phyloP scores from a whole-genome alignment of 345 rosid species.

The Linum trigynum region DNA sequence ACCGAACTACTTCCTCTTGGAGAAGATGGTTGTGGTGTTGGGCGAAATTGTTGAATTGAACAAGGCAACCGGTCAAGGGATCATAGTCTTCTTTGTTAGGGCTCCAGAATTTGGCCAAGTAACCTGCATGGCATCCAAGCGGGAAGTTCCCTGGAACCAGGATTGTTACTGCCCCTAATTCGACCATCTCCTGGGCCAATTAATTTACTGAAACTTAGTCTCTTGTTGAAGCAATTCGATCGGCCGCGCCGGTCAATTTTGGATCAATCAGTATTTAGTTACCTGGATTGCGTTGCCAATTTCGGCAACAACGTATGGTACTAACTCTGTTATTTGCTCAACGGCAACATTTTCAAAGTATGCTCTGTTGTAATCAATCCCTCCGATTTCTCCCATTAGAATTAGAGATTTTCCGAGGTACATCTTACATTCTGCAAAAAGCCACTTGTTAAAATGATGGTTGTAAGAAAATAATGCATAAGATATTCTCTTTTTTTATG shows the following conservation, averaged over 20 bases:
- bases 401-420: constrained; percentile 51
- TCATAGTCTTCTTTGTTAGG: constrained; percentile 30
- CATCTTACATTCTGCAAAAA: constrained; percentile 30
- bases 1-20: constrained; percentile 24
- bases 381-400: constrained; percentile 66
- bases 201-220: constrained; percentile 22
- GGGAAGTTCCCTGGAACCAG: constrained; percentile 70
- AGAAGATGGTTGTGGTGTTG: constrained; percentile 42
- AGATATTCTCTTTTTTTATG: too few species aligned
- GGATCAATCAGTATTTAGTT: constrained; percentile 4
- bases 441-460: too few species aligned
- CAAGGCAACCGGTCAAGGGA: constrained; percentile 35
- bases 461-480: too few species aligned
- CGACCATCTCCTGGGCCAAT: constrained; percentile 41
- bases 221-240: background rate
- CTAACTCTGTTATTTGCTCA: constrained; percentile 27
- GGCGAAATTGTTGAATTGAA: constrained; percentile 35
- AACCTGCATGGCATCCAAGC: constrained; percentile 53
- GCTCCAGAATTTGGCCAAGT: constrained; percentile 38
- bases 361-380: constrained; percentile 57
- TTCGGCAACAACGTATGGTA: constrained; percentile 42
- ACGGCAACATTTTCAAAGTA: constrained; percentile 33
- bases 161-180: constrained; percentile 29
- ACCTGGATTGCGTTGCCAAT: constrained; percentile 32
- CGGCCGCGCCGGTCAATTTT: too few species aligned